phyloP scores from a whole-genome alignment of 2,329 filamentous ascomycete species.

The Fonsecaea erecta region DNA sequence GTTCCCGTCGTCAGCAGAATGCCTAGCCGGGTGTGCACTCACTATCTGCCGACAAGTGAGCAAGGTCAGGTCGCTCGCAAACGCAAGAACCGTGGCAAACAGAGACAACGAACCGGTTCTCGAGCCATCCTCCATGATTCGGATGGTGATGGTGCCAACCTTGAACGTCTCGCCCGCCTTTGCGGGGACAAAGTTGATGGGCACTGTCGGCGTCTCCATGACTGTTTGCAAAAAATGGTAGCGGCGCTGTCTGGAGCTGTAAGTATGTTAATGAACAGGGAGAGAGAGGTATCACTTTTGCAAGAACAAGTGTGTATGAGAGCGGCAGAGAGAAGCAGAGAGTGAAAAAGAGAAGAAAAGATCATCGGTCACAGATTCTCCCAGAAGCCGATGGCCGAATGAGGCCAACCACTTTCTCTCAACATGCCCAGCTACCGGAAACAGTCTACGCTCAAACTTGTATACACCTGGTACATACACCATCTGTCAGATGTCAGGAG shows the following conservation, averaged over 20 bases:
- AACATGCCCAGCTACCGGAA: neutral
- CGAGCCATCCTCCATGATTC: constrained; percentile 58
- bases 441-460: neutral
- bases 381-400: neutral
- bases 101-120: constrained; percentile 44
- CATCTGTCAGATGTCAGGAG: neutral
- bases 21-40: neutral
- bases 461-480: neutral
- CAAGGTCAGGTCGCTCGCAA: too few species aligned
- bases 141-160: constrained; percentile 56
- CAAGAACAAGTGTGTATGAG: neutral
- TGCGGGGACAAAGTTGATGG: constrained; percentile 54
- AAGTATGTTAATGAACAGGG: too few species aligned
- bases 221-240: neutral
- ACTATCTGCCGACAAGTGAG: neutral
- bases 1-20: neutral
- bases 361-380: neutral
- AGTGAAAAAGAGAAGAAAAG: neutral
- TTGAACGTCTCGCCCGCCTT: constrained; percentile 56
- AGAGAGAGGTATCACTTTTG: neutral
- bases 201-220: constrained; percentile 32
- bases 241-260: too few species aligned
- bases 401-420: neutral
- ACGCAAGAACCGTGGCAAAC: neutral
- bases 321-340: neutral